Percentiles rank a stretch among this genome's conserved stretches.
Evolutionary conservation across 345 rosid species (phyloP).

Genomic region (Crucihimalaya himalaica): DNA sequence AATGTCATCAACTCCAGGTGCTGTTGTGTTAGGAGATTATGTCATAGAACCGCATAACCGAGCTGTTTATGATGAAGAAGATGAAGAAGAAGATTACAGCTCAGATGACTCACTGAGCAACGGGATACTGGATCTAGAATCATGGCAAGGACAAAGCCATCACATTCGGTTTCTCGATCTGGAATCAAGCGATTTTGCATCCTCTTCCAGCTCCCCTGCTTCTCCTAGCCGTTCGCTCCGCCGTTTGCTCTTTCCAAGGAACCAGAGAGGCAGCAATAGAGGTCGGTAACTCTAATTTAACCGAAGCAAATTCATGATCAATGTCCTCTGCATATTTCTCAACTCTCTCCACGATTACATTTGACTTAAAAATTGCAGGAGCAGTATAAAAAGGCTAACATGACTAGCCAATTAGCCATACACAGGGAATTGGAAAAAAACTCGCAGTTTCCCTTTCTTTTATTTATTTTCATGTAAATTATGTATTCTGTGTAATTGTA

Average conservation of each 20-base stretch:
- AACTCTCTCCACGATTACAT: constrained; percentile 4
- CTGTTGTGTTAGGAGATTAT: constrained; percentile 80
- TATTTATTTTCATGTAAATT: constrained; percentile 32
- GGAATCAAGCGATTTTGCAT: constrained; percentile 46
- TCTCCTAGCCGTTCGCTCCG: constrained; percentile 39
- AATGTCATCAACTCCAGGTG: constrained; percentile 78
- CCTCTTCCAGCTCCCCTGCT: constrained; percentile 45
- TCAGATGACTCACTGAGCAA: constrained; percentile 61
- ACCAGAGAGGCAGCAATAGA: constrained; percentile 50
- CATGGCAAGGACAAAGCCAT: constrained; percentile 42
- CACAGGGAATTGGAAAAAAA: constrained; percentile 31
- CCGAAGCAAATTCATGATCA: constrained; percentile 15
- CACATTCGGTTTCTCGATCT: constrained; percentile 47
- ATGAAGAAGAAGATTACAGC: constrained; percentile 49
- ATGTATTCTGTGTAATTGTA: constrained; percentile 37
- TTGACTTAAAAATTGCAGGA: constrained; percentile 36
- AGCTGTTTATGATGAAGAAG: constrained; percentile 47
- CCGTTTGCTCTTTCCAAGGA: constrained; percentile 50
- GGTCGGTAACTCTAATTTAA: constrained; percentile 36
- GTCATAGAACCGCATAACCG: constrained; percentile 69
- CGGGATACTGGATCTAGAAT: constrained; percentile 44
- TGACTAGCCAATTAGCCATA: constrained; percentile 32
- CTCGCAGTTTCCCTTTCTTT: constrained; percentile 7
- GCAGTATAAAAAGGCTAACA: constrained; percentile 31
- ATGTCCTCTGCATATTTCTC: not conserved